Base-by-base conservation (phyloP, 805 yeast genomes). In the Pichia paraexigua region DNA sequence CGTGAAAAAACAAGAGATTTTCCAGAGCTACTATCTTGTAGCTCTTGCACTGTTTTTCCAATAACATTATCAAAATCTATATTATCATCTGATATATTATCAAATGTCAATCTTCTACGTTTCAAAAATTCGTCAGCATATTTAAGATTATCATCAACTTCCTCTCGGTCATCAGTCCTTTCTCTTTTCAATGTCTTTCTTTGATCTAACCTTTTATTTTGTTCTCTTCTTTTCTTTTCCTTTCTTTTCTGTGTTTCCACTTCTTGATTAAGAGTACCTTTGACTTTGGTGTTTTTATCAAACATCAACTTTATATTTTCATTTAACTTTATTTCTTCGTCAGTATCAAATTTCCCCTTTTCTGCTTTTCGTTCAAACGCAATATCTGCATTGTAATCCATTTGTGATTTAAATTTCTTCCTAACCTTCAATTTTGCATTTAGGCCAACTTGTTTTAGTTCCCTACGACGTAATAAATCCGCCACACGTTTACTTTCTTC, bases 381-480 rank as follows among this genome's bases (percentile, higher is more conserved):
- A 11, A 91, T 80, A 59, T 87, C 96, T 1, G 81, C 85, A 63
- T 85, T 87, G 65, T 87, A 89, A 63, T 91, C 97, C 63, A 87
- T 79, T 53, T 82, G 84, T 35, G 78, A 78, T 24, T 77, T 71
- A 46, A 71, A 74, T 57, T 76, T 76, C 62, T 78, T 79, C 61
- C 76, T 82, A 20, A 74, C 73, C 54, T 72, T 76, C 46, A 83
- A 65, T 37, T 63, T 64, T 2, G 73, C 69, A 35, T 74, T 78
- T 12, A 83, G 73, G 2, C 96, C 96, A 0, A 94, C 91, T 46
- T 83, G 85, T 60, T 88, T 86, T 63, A 88, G 70, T 56, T 87
- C 95, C 57, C 96, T 71, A 57, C 96, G 73, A 57, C 83, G 85
- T 58, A 90, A 95, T 13, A 92, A 62, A 52, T 83, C 69, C 0